Evolutionary conservation across 2,329 filamentous ascomycete species (phyloP), one percentile per base, ranked within the genome.

Genomic region (Diaporthe capsici): DNA sequence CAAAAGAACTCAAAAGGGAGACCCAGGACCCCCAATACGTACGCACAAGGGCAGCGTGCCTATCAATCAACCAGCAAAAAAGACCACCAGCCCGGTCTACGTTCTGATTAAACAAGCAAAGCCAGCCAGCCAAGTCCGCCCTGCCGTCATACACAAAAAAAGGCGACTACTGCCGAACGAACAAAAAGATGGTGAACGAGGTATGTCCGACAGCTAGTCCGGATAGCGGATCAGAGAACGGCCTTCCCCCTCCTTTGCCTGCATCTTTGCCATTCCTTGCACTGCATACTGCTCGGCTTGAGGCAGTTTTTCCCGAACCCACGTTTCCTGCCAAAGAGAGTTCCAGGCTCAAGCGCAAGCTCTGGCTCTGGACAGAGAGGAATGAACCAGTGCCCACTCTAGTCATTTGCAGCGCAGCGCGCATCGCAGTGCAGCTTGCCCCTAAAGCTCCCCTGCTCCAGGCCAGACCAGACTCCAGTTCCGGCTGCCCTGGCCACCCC

Each of bases 111-210:
- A 42, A 20, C 2, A 42, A n/a, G 12, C 63, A 44, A 44, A 55
- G 65, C 49, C 65, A 55, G 65, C 34, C 8, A 68, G 65, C 31
- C 47, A 53, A 53, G 4, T 20, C 51, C 31, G n/a, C 22, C 51
- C 5, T 39, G 17, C 37, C 28, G 42, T 34, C 42, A 37, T 60
- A 34, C 20, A 31, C 17, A 55, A 25, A 22, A 42, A 51, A 13
- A 51, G 47, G 28, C 42, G 31, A 37, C 28, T 44, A n/a, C 39
- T 44, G 72, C 65, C 22, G 17, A 72, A 74, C 51, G 25, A 6
- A 44, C 72, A 68, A 74, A 51, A 77, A 49, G 71, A 74, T 76
- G 75, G 73, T 42, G 70, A 71, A 39, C 57, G 74, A 77, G 74
- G 76, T 77, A 49, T 53, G 76, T 74, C 49, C 44, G 47, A 51